A percentile compares a stretch with the other conserved stretches of the same genome.
Conservation (phyloP, 495 filamentous ascomycete genomes). For the Tuber borchii region DNA sequence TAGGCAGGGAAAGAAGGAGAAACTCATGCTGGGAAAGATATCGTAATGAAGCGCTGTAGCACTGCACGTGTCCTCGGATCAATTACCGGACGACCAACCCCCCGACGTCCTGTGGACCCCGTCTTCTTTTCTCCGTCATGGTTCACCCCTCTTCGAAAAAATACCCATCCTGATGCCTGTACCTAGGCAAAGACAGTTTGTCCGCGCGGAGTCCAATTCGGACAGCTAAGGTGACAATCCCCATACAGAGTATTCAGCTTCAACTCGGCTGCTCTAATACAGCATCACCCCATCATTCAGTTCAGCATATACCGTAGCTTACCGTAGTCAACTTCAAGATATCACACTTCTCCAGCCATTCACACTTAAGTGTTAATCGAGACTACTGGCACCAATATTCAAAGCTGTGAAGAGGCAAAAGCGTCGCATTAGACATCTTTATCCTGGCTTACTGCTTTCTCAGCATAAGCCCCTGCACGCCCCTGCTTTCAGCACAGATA, state of each 20-base stretch:
- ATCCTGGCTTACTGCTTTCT: not conserved
- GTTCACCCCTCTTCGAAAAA: not conserved
- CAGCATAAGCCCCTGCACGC: not conserved
- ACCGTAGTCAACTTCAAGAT: not conserved
- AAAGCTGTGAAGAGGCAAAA: not conserved
- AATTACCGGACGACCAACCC: conserved; percentile 26
- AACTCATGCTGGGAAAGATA: not conserved
- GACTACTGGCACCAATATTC: not conserved
- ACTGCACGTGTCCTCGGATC: conserved; percentile 6
- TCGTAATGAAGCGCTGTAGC: not conserved
- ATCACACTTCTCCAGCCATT: not conserved
- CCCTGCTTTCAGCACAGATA: not conserved
- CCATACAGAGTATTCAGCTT: not conserved
- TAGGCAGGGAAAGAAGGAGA: not conserved
- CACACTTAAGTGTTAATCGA: not conserved
- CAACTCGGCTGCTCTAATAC: not conserved
- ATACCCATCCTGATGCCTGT: not conserved
- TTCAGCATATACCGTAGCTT: not conserved
- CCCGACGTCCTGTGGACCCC: conserved; percentile 18
- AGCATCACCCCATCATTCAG: not conserved
- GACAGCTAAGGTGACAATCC: not conserved
- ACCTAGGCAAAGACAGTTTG: not conserved
- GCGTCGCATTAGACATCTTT: not conserved
- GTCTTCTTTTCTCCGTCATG: not conserved
- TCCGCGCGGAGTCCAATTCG: not conserved